Percentiles rank a stretch among this genome's conserved stretches.
phyloP scores from a whole-genome alignment of 345 rosid genomes.

The Salix koriyanagi region DNA sequence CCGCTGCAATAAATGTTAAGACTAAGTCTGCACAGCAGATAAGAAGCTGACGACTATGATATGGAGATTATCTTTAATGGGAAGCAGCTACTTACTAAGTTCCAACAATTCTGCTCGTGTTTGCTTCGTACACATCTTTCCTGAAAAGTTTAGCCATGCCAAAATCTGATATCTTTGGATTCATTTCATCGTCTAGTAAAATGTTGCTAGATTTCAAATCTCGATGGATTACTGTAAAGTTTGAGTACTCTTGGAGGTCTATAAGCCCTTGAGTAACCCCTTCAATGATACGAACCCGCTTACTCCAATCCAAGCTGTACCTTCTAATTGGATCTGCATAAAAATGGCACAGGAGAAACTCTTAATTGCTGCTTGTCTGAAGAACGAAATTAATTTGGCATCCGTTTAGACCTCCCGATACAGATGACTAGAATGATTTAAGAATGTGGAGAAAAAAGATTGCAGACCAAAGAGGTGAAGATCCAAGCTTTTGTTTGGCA shows the following conservation, averaged over 20 bases:
- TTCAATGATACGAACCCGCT: conserved; percentile 35
- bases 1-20: conserved; percentile 3
- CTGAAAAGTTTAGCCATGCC: conserved; percentile 38
- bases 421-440: no score
- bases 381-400: no score
- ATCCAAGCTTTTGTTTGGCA: conserved; percentile 25
- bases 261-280: conserved; percentile 45
- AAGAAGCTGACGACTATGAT: no score
- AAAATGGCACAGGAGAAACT: no score
- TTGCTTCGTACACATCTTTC: conserved; percentile 35
- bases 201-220: conserved; percentile 42
- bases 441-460: neutral
- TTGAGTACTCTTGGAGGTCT: conserved; percentile 49
- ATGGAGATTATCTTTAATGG: neutral
- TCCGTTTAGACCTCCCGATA: no score
- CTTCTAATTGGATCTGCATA: conserved; percentile 26
- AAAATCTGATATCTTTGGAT: conserved; percentile 45
- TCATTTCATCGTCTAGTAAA: conserved; percentile 34
- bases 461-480: conserved; percentile 27
- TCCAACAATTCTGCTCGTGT: conserved; percentile 36
- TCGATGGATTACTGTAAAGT: conserved; percentile 41
- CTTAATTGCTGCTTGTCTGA: no score
- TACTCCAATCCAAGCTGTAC: conserved; percentile 28
- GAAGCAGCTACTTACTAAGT: conserved; percentile 30
- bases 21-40: no score